phyloP scores from a whole-genome alignment of 1,139 yeast genomes.

The Trichomonascaceae sp. region DNA sequence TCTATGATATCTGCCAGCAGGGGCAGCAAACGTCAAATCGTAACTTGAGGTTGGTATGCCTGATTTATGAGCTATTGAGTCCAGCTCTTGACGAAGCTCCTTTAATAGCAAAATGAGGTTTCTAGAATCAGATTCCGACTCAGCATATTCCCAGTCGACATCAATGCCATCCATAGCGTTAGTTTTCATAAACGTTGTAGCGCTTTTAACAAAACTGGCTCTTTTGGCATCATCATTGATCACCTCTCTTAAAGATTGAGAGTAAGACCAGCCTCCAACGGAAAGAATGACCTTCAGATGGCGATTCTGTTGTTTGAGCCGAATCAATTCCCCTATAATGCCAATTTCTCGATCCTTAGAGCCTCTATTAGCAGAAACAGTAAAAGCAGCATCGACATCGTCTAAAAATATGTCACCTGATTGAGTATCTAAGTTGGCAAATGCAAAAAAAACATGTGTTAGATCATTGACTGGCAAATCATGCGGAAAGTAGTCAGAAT shows the following conservation, averaged over 20 bases:
- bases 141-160: conserved; percentile 92
- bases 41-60: conserved; percentile 33
- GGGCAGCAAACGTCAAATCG: conserved; percentile 66
- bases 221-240: conserved; percentile 37
- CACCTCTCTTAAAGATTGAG: conserved; percentile 45
- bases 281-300: conserved; percentile 60
- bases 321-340: conserved; percentile 49
- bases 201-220: conserved; percentile 45
- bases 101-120: conserved; percentile 43
- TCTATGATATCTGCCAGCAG: conserved; percentile 52
- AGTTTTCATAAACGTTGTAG: conserved; percentile 42
- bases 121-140: conserved; percentile 40
- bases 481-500: conserved; percentile 56
- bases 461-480: conserved; percentile 53
- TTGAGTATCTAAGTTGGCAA: conserved; percentile 49
- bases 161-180: conserved; percentile 87
- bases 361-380: conserved; percentile 16
- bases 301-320: conserved; percentile 44
- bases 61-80: conserved; percentile 32
- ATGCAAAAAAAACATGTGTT: conserved; percentile 75
- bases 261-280: conserved; percentile 84
- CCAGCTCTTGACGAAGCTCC: conserved; percentile 40
- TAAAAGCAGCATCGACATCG: conserved; percentile 66
- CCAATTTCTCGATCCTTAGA: conserved; percentile 35
- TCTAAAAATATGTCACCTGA: conserved; percentile 51